Evolutionary conservation across 257 asterid species (phyloP).

Genomic region (Misopates orontium): DNA sequence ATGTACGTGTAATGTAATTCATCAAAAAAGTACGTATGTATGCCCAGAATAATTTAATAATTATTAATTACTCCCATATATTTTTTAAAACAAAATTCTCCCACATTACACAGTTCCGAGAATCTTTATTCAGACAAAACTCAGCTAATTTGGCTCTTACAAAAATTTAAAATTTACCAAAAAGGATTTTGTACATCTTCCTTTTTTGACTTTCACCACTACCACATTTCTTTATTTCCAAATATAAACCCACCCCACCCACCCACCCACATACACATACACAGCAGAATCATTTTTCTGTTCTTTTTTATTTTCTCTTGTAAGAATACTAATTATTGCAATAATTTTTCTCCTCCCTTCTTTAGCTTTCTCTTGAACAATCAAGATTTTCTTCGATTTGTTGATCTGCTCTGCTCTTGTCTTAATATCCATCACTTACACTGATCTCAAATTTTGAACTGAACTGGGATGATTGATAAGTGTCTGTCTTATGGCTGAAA

Average conservation of each 20-base stretch:
- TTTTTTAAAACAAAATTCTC: too few relatives aligned
- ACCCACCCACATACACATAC: conserved; percentile 24
- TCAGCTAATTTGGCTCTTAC: conserved; percentile 34
- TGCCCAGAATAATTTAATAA: too few relatives aligned
- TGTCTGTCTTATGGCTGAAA: conserved; percentile 34
- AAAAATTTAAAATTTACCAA: conserved; percentile 5
- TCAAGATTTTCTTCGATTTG: conserved; percentile 72
- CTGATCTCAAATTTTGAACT: conserved; percentile 50
- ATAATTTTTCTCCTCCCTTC: conserved; percentile 23
- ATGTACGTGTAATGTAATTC: too few relatives aligned
- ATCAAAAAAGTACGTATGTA: too few relatives aligned
- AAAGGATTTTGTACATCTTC: conserved; percentile 1
- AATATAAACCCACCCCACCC: conserved; percentile 22
- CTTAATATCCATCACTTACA: conserved; percentile 32
- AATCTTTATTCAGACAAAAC: conserved; percentile 1
- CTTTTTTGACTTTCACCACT: conserved; percentile 48
- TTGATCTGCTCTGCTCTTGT: conserved; percentile 85
- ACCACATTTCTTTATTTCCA: too few relatives aligned
- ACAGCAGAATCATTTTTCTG: not conserved
- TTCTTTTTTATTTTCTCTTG: conserved; percentile 2
- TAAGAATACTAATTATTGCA: conserved; percentile 14
- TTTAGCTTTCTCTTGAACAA: conserved; percentile 34
- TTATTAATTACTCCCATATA: too few relatives aligned
- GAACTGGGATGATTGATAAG: conserved; percentile 48
- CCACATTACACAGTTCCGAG: too few relatives aligned